Percentiles rank a stretch among this genome's conserved stretches.
phyloP scores from a whole-genome alignment of 1,284 basidiomycete species.

The Xerocomus nothofagi region DNA sequence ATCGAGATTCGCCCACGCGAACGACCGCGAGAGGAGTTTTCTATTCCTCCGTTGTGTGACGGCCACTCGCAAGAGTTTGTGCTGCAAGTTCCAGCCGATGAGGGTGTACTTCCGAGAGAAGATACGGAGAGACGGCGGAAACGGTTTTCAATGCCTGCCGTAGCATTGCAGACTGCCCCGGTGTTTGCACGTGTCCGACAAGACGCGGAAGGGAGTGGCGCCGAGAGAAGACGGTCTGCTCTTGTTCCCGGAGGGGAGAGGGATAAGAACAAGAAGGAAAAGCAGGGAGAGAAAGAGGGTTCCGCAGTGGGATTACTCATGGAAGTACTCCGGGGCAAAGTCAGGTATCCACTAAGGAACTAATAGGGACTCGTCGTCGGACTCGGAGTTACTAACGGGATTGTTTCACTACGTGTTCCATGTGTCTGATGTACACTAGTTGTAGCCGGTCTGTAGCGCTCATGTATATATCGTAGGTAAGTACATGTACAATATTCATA shows the following conservation, averaged over 20 bases:
- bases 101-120: slow-evolving; percentile 37
- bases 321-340: slow-evolving; percentile 28
- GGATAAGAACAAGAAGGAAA: slow-evolving; percentile 29
- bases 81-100: slow-evolving; percentile 1
- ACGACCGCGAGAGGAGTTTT: background rate
- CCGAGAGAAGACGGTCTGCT: slow-evolving; percentile 23
- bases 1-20: background rate
- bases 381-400: background rate
- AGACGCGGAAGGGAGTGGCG: slow-evolving; percentile 10
- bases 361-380: no score
- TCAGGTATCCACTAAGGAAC: slow-evolving; percentile 28
- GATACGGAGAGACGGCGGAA: slow-evolving; percentile 63
- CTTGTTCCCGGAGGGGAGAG: slow-evolving; percentile 21
- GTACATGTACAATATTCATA: slow-evolving; percentile 10
- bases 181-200: slow-evolving; percentile 57
- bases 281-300: slow-evolving; percentile 27
- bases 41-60: slow-evolving; percentile 1
- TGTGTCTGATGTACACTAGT: background rate
- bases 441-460: background rate
- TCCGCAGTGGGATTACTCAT: slow-evolving; percentile 34
- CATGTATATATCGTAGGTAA: background rate
- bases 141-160: slow-evolving; percentile 70
- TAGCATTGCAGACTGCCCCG: slow-evolving; percentile 69
- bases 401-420: background rate
- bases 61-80: slow-evolving; percentile 8